A percentile compares a stretch with the other conserved stretches of the same genome.
These are phyloP conservation scores for Stromatinia cepivora DNA, from an alignment of 2,329 filamentous ascomycete species.

Conservation along the genomic window DNA sequence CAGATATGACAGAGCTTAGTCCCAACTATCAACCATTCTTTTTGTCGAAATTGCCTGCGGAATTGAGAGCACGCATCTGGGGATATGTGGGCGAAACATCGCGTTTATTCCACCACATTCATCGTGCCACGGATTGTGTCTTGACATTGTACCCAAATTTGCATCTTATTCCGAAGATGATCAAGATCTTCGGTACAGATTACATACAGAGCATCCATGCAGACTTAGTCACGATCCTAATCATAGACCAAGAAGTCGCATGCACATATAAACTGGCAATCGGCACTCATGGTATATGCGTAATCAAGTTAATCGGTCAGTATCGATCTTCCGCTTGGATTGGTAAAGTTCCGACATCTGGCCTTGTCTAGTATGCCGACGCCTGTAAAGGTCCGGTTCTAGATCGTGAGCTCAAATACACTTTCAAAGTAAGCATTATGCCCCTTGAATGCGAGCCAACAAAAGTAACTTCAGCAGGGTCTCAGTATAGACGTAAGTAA, in stretches of 20 bases:
- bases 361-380: neutral
- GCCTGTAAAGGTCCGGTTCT: too few relatives aligned
- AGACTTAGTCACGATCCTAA: neutral
- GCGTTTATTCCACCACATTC: neutral
- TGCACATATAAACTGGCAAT: neutral
- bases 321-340: neutral
- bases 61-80: neutral
- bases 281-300: neutral
- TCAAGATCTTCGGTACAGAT: neutral
- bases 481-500: neutral
- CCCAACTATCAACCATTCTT: neutral
- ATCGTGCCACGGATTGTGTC: neutral
- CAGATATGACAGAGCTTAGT: neutral
- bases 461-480: neutral
- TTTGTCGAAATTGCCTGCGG: neutral
- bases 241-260: neutral
- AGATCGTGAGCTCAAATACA: neutral
- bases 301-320: neutral
- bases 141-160: neutral
- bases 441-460: neutral
- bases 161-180: neutral
- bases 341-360: neutral
- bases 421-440: neutral
- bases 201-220: neutral
- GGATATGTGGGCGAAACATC: neutral